Base-by-base conservation (phyloP, 192 early-diverging fungal genomes). In the Coemansia reversa region DNA sequence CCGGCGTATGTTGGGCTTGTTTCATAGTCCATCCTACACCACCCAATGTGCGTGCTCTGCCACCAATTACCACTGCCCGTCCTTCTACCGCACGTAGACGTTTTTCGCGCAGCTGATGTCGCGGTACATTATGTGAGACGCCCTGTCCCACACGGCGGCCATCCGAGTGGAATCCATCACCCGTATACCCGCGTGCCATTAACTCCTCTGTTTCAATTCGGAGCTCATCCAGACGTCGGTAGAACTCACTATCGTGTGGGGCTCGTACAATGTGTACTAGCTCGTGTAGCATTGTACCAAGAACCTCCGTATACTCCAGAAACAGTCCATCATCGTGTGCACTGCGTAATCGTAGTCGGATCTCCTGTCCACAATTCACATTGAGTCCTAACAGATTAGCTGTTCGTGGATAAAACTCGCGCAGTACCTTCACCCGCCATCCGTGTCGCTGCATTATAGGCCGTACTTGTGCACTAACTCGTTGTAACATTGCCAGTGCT, bases 221-320 rank as follows among this genome's bases (percentile, higher is more conserved):
- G 27, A 81, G 59, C 60, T 32, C 62, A 42, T 75, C 78, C 55
- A 81, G 62, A 16, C 62, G 57, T 18, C 20, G 28, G 58, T 75
- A 81, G 32, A 81, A 81, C 33, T 51, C 52, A 2, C 47, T 50
- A 28, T 81, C 78, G 16, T 81, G 78, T 11, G 78, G 69, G 2
- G 58, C 63, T 2, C 62, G 68, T 54, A 59, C 78, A 12, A 69
- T 81, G 24, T 81, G 78, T 6, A 69, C 78, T 29, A 81, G 69
- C 56, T 81, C 78, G 48, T 81, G 78, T n/a, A 81, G 60, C 72
- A 81, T 69, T 2, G 78, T 81, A 11, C 78, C 78, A 12, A 81
- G 11, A 20, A 81, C 35, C 18, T 75, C 73, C 3, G 65, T 66
- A 50, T 60, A 81, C 16, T n/a, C 25, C 28, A 81, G 60, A 14